phyloP scores from a whole-genome alignment of 1,284 basidiomycete genomes.

The Moesziomyces sp. region DNA sequence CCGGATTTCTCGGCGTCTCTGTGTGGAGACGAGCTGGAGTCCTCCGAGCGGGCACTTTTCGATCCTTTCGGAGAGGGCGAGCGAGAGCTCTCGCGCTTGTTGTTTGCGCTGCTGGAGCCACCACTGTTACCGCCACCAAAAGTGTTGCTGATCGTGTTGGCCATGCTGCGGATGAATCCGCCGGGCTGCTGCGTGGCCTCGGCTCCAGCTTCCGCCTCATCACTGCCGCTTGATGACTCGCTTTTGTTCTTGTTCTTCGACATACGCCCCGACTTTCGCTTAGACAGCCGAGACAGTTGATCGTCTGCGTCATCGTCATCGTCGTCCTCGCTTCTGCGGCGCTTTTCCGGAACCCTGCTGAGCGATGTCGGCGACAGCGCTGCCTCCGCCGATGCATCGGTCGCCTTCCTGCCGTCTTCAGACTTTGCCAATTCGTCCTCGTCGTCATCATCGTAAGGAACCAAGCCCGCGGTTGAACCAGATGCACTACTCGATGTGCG shows the following conservation, averaged over 20 bases:
- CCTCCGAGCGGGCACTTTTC: constrained; percentile 13
- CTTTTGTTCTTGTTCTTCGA: constrained; percentile 29
- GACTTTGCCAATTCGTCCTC: constrained; percentile 56
- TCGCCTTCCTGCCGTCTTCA: not conserved
- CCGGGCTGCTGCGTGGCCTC: constrained; percentile 22
- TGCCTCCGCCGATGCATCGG: constrained; percentile 55
- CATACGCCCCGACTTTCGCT: constrained; percentile 39
- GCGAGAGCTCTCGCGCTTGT: constrained; percentile 24
- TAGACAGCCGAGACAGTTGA: constrained; percentile 40
- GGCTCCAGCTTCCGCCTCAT: constrained; percentile 5
- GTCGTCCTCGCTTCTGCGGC: constrained; percentile 41
- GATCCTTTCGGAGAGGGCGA: constrained; percentile 35
- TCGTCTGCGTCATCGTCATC: constrained; percentile 49
- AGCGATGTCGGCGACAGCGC: constrained; percentile 67
- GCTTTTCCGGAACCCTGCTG: constrained; percentile 74
- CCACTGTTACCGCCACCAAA: constrained; percentile 16
- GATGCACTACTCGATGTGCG: constrained; percentile 71
- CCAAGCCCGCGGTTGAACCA: constrained; percentile 70
- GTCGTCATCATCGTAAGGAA: constrained; percentile 80
- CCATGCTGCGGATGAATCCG: constrained; percentile 44
- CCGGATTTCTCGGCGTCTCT: constrained; percentile 7
- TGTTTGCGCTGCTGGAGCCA: not conserved
- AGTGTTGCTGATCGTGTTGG: constrained; percentile 44
- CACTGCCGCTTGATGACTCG: constrained; percentile 9
- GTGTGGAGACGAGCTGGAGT: constrained; percentile 12